Evolutionary conservation across 345 rosid genomes (phyloP).

Genomic region (Crucihimalaya himalaica): DNA sequence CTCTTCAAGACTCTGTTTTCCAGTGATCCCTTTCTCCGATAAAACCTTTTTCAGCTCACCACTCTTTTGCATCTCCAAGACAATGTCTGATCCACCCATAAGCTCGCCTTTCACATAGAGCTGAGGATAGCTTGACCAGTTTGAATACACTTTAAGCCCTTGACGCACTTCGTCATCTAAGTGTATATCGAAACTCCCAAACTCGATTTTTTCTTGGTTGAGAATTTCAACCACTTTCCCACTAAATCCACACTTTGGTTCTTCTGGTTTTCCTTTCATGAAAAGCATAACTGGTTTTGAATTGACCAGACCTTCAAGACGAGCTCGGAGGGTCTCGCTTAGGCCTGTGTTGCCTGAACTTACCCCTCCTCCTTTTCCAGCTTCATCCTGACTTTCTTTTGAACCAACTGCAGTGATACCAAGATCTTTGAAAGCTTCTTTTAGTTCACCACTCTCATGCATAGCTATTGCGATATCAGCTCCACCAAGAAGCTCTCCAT

Average conservation of each 20-base stretch:
- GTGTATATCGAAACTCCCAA: conserved; percentile 79
- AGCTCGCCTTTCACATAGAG: conserved; percentile 79
- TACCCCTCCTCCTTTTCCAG: conserved; percentile 54
- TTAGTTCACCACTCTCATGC: conserved; percentile 89
- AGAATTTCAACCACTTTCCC: conserved; percentile 89
- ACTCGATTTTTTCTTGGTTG: conserved; percentile 64
- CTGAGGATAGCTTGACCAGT: conserved; percentile 99
- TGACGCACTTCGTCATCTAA: conserved; percentile 84
- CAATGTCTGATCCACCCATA: conserved; percentile 92
- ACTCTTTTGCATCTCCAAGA: conserved; percentile 92
- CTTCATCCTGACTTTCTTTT: conserved; percentile 37
- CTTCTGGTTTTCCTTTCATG: conserved; percentile 93
- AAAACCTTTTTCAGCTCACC: conserved; percentile 74
- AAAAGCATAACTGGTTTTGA: conserved; percentile 80
- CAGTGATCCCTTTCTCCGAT: conserved; percentile 60
- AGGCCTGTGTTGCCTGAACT: conserved; percentile 55
- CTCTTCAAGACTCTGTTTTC: conserved; percentile 62
- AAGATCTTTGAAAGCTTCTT: conserved; percentile 69
- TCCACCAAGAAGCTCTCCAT: conserved; percentile 96
- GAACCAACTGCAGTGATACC: conserved; percentile 47
- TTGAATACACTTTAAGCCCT: conserved; percentile 87
- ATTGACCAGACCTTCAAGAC: conserved; percentile 61
- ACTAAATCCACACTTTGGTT: conserved; percentile 91
- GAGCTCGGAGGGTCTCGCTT: conserved; percentile 55
- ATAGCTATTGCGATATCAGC: conserved; percentile 82